Base-by-base conservation (phyloP, 495 filamentous ascomycete species). In the Hyphodiscus hymeniophilus region DNA sequence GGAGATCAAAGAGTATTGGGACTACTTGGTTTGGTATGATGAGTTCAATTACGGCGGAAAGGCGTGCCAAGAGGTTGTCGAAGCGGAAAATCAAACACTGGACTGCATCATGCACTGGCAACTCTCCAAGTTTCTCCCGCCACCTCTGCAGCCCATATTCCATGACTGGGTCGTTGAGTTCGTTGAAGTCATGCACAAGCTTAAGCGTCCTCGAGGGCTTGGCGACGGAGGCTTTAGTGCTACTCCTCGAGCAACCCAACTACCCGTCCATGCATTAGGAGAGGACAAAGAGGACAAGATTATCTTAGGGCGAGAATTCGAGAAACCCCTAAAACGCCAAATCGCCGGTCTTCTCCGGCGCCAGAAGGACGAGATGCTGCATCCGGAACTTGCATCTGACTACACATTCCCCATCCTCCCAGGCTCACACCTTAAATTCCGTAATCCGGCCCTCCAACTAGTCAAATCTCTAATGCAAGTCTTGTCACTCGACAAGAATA, bases 1-100 rank as follows among this genome's bases (percentile, higher is more conserved):
- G 8, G 87, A 96, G 55, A 94, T 99, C 62, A 95, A 90, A 56
- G 92, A 99, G 62, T 99, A 97, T 62, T 99, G 92, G 92, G 92
- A 99, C 60, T 97, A 96, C 63, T 80, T 99, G 0, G 81, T 95
- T n/a, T 99, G 92, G 92, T 96, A 96, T 52, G 92, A 99, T 62
- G 89, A 95, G 66, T 92, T 89, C 69, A 99, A 99, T 65, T 95
- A 96, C 62, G 92, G 92, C 44, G 92, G 92, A 46, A 95, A 92
- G 59, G 94, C 87, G 2, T 92, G 85, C 59, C 75, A 79, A 24
- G 77, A 92, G 55, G 87, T 96, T 10, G 72, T 84, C 22, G 92
- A 94, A 59, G 63, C 60, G 17, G 91, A 95, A 41, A 76, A 85
- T 24, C 89, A 96, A 62, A 71, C 78, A n/a, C 74, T 99, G 16